These are phyloP conservation scores for Panicum hallii DNA, from an alignment of 202 grass and related monocot genomes.

Conservation along the genomic window DNA sequence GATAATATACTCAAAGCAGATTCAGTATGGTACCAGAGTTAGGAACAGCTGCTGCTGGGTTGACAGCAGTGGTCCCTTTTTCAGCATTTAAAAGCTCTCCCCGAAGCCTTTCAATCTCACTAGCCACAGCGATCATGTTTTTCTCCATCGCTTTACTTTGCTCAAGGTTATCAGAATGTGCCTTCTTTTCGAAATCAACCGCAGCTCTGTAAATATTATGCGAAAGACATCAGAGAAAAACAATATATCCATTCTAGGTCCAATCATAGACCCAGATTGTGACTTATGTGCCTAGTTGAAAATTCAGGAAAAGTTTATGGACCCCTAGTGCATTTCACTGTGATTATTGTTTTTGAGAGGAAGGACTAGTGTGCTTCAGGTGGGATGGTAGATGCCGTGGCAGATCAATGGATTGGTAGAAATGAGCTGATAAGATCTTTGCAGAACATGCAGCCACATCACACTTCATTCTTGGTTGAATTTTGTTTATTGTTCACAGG, in stretches of 20 bases:
- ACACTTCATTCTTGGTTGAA: slow-evolving; percentile 20
- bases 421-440: no score
- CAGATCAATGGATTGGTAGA: background rate
- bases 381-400: slow-evolving; percentile 13
- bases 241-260: slow-evolving; percentile 7
- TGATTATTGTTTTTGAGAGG: background rate
- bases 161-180: slow-evolving; percentile 83
- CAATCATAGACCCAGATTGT: background rate
- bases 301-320: background rate
- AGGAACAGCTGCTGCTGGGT: slow-evolving; percentile 52
- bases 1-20: slow-evolving; percentile 29
- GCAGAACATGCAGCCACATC: slow-evolving; percentile 1
- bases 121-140: slow-evolving; percentile 71
- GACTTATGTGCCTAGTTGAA: background rate
- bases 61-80: slow-evolving; percentile 53
- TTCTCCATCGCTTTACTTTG: slow-evolving; percentile 89
- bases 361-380: background rate
- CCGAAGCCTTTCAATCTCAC: slow-evolving; percentile 85
- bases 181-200: slow-evolving; percentile 96
- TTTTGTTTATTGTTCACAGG: background rate
- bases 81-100: slow-evolving; percentile 77
- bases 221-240: slow-evolving; percentile 38
- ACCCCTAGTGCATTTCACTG: background rate
- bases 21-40: slow-evolving; percentile 60
- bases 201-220: slow-evolving; percentile 69